Base-by-base conservation (phyloP, 192 early-diverging fungal species). In the Coemansia sp. region DNA sequence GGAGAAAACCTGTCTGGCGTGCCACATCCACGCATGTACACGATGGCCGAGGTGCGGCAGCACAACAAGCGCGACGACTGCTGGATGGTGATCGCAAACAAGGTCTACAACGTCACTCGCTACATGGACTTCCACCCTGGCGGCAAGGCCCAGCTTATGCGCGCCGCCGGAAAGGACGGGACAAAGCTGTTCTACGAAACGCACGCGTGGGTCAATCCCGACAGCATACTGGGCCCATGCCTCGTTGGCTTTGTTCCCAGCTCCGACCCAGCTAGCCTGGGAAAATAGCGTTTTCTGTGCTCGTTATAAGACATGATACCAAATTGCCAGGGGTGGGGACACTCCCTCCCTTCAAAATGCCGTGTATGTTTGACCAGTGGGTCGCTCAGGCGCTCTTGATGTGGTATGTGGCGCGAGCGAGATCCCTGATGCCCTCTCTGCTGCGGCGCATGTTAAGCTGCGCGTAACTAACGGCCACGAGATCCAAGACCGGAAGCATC, bases 181-280 rank as follows among this genome's bases (percentile, higher is more conserved):
- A 94, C 96, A 6, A 84, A 88, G 71, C 74, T 97, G 47, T 95
- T 97, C 62, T 87, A 83, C 54, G 82, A 87, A 48, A 93, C 89
- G 11, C 97, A 98, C 76, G 81, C 89, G 54, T 98, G 97, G 97
- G 95, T 98, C 20, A 98, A 98, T 68, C 79, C 87, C 22, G 94
- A 97, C n/a, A 84, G 75, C 20, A 83, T 96, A 77, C 80, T 96
- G 24, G 90, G 94, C 51, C 83, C 86, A 52, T 96, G 95, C 53
- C 65, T 90, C 13, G 86, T 93, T 23, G 91, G 91, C 3, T 62
- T 78, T 39, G n/a, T 69, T 11, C 8, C 53, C 24, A n/a, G 47
- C 23, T 32, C 59, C 35, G 58, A 19, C 30, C 24, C n/a, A 20
- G n/a, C n/a, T n/a, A n/a, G 27, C 8, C 55, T 53, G 34, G 25